Percentiles rank a stretch among this genome's conserved stretches.
These are phyloP conservation scores for Epichloe typhina DNA, from an alignment of 2,329 filamentous ascomycete species.

Conservation along the genomic window DNA sequence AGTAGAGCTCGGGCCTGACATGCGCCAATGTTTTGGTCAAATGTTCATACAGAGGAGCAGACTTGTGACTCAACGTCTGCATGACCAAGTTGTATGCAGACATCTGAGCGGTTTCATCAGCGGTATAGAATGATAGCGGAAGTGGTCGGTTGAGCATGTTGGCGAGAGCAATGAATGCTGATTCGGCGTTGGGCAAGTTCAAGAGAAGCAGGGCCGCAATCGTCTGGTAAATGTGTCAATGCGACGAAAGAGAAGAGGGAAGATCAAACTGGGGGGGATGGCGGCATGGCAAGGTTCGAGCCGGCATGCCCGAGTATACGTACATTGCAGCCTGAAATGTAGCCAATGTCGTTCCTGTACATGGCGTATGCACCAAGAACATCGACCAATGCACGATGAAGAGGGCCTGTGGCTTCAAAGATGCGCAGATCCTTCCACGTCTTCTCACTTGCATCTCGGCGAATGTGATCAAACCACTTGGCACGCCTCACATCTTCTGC, in stretches of 20 bases:
- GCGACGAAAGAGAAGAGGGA: neutral
- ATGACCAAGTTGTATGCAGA: constrained; percentile 58
- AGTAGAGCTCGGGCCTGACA: constrained; percentile 37
- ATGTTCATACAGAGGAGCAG: constrained; percentile 49
- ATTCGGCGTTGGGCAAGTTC: constrained; percentile 49
- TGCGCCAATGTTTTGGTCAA: constrained; percentile 37
- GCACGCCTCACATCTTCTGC: constrained; percentile 42
- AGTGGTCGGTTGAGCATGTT: constrained; percentile 68
- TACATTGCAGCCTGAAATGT: constrained; percentile 61
- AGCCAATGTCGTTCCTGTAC: constrained; percentile 73
- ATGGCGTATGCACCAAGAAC: constrained; percentile 68
- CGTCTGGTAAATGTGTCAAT: constrained; percentile 31
- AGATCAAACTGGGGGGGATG: no score
- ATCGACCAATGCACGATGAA: constrained; percentile 56
- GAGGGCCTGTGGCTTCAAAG: constrained; percentile 52
- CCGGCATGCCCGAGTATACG: constrained; percentile 21
- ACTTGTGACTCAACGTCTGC: constrained; percentile 52
- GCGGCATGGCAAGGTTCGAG: no score
- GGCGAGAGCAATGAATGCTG: constrained; percentile 58
- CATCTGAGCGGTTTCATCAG: constrained; percentile 53
- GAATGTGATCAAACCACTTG: constrained; percentile 50
- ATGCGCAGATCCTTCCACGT: constrained; percentile 64
- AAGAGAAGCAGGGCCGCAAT: constrained; percentile 62
- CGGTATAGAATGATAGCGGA: constrained; percentile 61
- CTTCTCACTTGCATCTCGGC: constrained; percentile 45